These are phyloP conservation scores for Cyberlindnera bimundalis DNA, from an alignment of 805 yeast species.

Conservation along the genomic window DNA sequence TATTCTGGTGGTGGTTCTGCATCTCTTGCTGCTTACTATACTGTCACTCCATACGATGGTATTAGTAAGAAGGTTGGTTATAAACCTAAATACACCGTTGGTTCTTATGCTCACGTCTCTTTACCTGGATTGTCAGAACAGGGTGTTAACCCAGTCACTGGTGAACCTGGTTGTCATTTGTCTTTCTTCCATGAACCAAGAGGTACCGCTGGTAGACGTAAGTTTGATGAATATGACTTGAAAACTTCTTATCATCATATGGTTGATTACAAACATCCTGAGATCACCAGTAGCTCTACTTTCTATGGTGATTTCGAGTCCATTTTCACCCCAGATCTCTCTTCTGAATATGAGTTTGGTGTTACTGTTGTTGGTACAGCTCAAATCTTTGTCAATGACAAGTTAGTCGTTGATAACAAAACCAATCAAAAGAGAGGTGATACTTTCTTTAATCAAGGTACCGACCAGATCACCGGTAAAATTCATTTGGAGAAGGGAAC, in stretches of 20 bases:
- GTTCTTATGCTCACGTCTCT: constrained; percentile 32
- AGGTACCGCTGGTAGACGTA: constrained; percentile 21
- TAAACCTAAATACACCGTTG: constrained; percentile 28
- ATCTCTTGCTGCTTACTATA: constrained; percentile 43
- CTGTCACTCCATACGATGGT: constrained; percentile 45
- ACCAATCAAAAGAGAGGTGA: constrained; percentile 46
- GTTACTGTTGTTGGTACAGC: constrained; percentile 51
- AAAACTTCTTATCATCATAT: constrained; percentile 19
- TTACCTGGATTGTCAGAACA: constrained; percentile 31
- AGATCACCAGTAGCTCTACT: constrained; percentile 18
- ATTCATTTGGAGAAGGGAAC: constrained; percentile 39
- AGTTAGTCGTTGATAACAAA: constrained; percentile 50
- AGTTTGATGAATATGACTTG: constrained; percentile 27
- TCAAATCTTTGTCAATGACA: constrained; percentile 46
- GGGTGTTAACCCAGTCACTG: constrained; percentile 13
- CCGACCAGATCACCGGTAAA: constrained; percentile 41
- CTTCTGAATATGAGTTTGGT: constrained; percentile 49
- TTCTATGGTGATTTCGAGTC: constrained; percentile 46
- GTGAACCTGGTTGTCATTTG: constrained; percentile 22
- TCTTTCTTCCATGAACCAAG: constrained; percentile 23
- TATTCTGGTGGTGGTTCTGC: constrained; percentile 65
- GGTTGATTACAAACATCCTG: constrained; percentile 29
- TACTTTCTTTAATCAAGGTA: constrained; percentile 51
- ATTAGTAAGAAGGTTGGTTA: constrained; percentile 30
- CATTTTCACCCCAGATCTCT: constrained; percentile 39